phyloP scores from a whole-genome alignment of 306 rosid species.

The Pyrus pyrifolia region DNA sequence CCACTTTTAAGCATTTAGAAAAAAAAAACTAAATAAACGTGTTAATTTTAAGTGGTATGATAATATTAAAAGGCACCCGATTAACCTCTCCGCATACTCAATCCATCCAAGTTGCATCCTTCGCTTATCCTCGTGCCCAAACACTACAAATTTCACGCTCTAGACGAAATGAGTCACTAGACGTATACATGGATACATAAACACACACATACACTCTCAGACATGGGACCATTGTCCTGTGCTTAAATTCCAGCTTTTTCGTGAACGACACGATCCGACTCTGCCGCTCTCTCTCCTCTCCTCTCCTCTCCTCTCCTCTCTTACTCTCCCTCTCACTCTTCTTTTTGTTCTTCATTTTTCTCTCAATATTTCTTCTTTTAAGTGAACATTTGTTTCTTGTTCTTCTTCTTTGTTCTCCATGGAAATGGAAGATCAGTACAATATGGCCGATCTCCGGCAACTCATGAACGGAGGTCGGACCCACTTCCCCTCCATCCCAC shows the following conservation, averaged over 20 bases:
- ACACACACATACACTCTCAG: conserved; percentile 24
- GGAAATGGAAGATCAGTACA: conserved; percentile 67
- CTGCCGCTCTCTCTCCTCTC: conserved; percentile 51
- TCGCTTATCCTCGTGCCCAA: neutral
- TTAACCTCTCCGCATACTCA: neutral
- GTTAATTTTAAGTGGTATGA: neutral
- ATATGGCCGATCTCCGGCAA: conserved; percentile 56
- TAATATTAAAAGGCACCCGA: neutral
- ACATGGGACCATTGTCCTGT: conserved; percentile 76
- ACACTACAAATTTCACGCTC: neutral
- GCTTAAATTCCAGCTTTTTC: conserved; percentile 43
- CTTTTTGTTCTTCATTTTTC: neutral
- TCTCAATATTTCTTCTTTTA: neutral
- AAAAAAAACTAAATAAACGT: too few species aligned
- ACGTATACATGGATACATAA: conserved; percentile 4
- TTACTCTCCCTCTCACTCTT: neutral
- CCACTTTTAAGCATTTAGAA: too few species aligned
- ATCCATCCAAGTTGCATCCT: neutral
- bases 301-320: conserved; percentile 7
- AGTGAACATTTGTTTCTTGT: neutral
- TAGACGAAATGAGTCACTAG: neutral
- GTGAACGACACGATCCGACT: conserved; percentile 89
- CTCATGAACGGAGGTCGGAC: conserved; percentile 29
- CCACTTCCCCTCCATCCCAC: conserved; percentile 33
- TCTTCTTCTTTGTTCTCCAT: conserved; percentile 18